Conservation (phyloP, 2,329 filamentous ascomycete species). For the Graphiopsis chlorocephala region DNA sequence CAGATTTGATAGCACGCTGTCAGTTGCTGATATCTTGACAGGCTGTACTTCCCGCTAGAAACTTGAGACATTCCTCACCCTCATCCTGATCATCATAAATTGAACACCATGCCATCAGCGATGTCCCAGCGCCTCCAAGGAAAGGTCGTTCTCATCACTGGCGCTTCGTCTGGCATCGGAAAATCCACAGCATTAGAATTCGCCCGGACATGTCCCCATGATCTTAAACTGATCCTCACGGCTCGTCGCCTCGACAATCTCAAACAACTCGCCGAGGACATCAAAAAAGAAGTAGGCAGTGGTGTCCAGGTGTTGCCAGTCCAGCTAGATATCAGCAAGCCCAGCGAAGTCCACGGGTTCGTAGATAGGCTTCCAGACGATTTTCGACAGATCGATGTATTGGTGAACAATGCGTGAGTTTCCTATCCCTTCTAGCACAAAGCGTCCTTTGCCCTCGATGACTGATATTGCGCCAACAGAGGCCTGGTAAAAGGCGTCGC, state of each 20-base stretch:
- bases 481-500: conserved; percentile 84
- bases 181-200: conserved; percentile 83
- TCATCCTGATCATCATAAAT: not conserved
- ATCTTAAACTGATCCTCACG: conserved; percentile 80
- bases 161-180: conserved; percentile 93
- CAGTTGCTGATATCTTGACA: not conserved
- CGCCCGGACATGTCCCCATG: conserved; percentile 74
- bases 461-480: not conserved
- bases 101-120: not conserved
- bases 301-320: conserved; percentile 80
- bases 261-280: conserved; percentile 71
- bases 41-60: too few relatives aligned
- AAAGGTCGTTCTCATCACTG: conserved; percentile 90
- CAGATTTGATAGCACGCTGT: not conserved
- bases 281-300: conserved; percentile 69
- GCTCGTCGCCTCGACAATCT: conserved; percentile 81
- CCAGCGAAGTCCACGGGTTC: conserved; percentile 70
- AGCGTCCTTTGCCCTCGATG: not conserved
- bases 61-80: not conserved
- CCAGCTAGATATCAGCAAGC: conserved; percentile 81
- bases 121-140: conserved; percentile 67
- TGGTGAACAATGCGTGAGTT: conserved; percentile 81
- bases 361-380: conserved; percentile 72
- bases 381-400: conserved; percentile 78
- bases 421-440: not conserved